Conservation (phyloP, 768 basidiomycete genomes). For the Suillus variegatus region DNA sequence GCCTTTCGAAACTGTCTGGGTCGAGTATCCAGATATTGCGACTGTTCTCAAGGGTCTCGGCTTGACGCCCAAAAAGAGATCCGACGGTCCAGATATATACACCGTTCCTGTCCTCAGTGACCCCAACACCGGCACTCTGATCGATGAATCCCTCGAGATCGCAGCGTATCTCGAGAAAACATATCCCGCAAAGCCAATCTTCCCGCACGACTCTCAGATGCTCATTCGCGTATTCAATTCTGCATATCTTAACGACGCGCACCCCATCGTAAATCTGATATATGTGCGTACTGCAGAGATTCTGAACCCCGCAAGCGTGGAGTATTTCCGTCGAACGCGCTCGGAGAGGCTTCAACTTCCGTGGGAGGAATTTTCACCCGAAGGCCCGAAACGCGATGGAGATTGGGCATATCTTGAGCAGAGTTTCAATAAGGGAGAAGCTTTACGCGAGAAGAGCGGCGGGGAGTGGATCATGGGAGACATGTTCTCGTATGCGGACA, state of each 20-base stretch:
- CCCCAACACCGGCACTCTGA: slow-evolving; percentile 32
- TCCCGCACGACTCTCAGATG: slow-evolving; percentile 30
- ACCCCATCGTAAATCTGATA: slow-evolving; percentile 18
- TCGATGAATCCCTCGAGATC: slow-evolving; percentile 45
- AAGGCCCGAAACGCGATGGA: slow-evolving; percentile 27
- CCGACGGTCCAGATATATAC: slow-evolving; percentile 34
- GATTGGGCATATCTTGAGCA: slow-evolving; percentile 41
- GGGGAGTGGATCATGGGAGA: slow-evolving; percentile 10
- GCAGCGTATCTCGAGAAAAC: slow-evolving; percentile 48
- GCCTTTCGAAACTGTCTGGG: slow-evolving; percentile 47
- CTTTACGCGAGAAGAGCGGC: not conserved
- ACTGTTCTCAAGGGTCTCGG: slow-evolving; percentile 32
- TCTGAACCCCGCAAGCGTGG: slow-evolving; percentile 32
- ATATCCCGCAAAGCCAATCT: slow-evolving; percentile 33
- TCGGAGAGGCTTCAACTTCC: not conserved
- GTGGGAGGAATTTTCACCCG: slow-evolving; percentile 29
- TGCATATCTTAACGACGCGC: slow-evolving; percentile 28
- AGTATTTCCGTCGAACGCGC: slow-evolving; percentile 41
- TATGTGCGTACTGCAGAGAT: slow-evolving; percentile 19
- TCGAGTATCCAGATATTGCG: slow-evolving; percentile 52
- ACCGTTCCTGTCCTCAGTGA: slow-evolving; percentile 50
- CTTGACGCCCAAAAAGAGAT: not conserved
- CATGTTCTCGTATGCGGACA: slow-evolving; percentile 13
- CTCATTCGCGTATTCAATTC: slow-evolving; percentile 38
- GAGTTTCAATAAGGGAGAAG: slow-evolving; percentile 24